Conservation (phyloP, 1,284 basidiomycete genomes). For the Cystobasidiaceae sp. region DNA sequence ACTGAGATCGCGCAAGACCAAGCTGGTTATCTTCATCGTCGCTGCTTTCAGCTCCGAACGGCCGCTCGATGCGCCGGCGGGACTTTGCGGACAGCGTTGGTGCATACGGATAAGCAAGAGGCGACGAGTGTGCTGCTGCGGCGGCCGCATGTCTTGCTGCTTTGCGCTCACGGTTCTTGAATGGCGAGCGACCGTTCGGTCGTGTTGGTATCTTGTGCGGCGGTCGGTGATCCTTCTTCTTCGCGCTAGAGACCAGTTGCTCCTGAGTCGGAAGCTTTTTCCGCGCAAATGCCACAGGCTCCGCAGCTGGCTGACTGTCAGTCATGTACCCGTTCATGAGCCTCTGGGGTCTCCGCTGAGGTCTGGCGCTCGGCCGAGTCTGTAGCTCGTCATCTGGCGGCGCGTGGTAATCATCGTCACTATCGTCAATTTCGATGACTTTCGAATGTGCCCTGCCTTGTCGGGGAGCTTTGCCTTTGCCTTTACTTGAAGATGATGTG, state of each 20-base stretch:
- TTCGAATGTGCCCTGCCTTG: background rate
- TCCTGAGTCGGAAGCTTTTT: conserved; percentile 11
- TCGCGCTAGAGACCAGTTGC: background rate
- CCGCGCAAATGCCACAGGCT: background rate
- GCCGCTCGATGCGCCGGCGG: background rate
- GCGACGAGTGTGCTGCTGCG: background rate
- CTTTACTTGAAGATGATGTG: background rate
- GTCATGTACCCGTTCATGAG: background rate
- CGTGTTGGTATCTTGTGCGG: conserved; percentile 13
- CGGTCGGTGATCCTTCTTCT: background rate
- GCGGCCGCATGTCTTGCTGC: background rate
- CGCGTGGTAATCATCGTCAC: background rate
- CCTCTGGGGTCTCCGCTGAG: too few species aligned
- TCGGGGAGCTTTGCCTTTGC: background rate
- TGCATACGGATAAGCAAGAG: background rate
- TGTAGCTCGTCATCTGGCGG: background rate
- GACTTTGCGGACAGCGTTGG: background rate
- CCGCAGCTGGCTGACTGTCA: background rate
- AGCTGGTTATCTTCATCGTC: background rate
- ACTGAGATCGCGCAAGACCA: background rate
- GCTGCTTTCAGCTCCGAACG: background rate
- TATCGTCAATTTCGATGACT: background rate
- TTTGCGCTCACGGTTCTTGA: background rate
- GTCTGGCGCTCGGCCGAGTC: background rate
- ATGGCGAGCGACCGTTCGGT: background rate